phyloP scores from a whole-genome alignment of 768 basidiomycete genomes.

The Chiua virens region DNA sequence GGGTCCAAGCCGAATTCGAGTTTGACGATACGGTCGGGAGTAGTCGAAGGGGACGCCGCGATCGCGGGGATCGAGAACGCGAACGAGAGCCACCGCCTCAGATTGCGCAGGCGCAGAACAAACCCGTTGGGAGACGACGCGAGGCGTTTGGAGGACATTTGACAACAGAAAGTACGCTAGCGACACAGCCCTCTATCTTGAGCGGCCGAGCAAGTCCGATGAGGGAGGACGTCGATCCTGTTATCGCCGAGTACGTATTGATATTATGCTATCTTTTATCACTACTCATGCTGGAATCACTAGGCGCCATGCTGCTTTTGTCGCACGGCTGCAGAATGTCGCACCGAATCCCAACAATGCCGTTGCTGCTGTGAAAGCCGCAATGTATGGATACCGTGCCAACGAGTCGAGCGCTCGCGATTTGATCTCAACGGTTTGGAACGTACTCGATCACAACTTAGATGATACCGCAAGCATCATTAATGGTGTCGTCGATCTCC shows the following conservation, averaged over 20 bases:
- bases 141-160: conserved; percentile 63
- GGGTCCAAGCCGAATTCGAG: conserved; percentile 64
- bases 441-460: conserved; percentile 61
- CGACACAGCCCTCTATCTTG: conserved; percentile 14
- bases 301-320: conserved; percentile 68
- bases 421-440: conserved; percentile 88
- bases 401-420: conserved; percentile 82
- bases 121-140: conserved; percentile 45
- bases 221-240: conserved; percentile 51
- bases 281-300: background rate
- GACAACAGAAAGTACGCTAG: conserved; percentile 38
- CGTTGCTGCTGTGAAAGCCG: conserved; percentile 63
- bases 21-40: conserved; percentile 59
- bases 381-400: conserved; percentile 73
- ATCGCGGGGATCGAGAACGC: conserved; percentile 49
- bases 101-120: conserved; percentile 25
- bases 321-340: conserved; percentile 59
- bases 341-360: conserved; percentile 59
- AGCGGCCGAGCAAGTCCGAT: conserved; percentile 34
- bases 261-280: background rate
- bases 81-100: conserved; percentile 41
- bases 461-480: conserved; percentile 77
- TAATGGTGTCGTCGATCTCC: conserved; percentile 68
- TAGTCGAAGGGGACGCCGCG: conserved; percentile 45
- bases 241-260: conserved; percentile 50